phyloP scores from a whole-genome alignment of 495 filamentous ascomycete genomes.

The Corynascus novoguineensis region DNA sequence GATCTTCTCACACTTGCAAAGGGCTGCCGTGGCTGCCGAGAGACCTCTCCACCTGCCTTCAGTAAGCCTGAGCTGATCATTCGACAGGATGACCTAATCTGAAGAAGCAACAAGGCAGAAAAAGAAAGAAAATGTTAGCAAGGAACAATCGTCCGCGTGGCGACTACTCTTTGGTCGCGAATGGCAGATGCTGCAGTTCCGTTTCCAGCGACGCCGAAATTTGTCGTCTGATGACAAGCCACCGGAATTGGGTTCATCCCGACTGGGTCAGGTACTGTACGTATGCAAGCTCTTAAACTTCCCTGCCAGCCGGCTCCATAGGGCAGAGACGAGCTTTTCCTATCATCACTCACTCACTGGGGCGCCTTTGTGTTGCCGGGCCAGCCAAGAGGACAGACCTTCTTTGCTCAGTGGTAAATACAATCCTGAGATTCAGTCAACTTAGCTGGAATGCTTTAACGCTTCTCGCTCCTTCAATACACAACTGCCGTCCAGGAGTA shows the following conservation, averaged over 20 bases:
- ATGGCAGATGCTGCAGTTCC: no score
- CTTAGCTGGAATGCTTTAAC: not conserved
- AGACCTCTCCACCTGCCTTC: not conserved
- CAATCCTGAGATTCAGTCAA: not conserved
- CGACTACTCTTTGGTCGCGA: not conserved
- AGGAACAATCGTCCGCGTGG: not conserved
- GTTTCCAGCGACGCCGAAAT: no score
- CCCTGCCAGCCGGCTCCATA: conserved; percentile 17
- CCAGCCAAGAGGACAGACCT: not conserved
- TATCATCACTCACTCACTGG: conserved; percentile 2
- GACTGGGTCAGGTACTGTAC: no score
- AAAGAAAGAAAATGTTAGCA: not conserved
- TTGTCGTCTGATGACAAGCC: no score
- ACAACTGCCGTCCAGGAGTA: not conserved
- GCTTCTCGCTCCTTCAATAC: not conserved
- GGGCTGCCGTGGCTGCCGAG: no score
- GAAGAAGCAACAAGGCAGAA: not conserved
- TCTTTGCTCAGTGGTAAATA: not conserved
- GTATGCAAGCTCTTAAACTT: conserved; percentile 28
- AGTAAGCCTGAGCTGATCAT: not conserved
- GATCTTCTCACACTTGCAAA: no score
- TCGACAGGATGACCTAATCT: not conserved
- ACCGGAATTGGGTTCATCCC: conserved; percentile 5
- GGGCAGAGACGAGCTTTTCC: conserved; percentile 12
- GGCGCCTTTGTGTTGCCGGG: not conserved